These are phyloP conservation scores for Chlamydomonas sphaeroides DNA, from an alignment of 139 green algal genomes.

Conservation along the genomic window DNA sequence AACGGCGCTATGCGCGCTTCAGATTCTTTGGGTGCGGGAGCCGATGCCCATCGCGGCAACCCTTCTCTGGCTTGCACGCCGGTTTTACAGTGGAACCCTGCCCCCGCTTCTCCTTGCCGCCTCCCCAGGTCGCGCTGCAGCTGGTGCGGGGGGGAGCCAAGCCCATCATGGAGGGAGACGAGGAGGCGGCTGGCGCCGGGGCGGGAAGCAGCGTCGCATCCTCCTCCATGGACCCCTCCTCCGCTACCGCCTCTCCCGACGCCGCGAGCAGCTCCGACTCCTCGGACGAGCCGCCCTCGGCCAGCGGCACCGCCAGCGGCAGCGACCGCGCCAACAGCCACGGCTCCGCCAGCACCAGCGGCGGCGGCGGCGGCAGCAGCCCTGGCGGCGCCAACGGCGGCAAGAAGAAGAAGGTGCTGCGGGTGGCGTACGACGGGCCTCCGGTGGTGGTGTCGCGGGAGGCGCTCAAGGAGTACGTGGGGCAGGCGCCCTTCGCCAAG, in stretches of 20 bases:
- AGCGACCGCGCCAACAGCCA: not conserved
- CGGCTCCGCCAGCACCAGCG: slow-evolving; percentile 7
- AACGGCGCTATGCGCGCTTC: no score
- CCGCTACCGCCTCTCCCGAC: not conserved
- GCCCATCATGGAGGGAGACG: not conserved
- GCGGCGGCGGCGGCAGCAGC: no score
- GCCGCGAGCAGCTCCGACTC: no score
- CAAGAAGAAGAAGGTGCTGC: no score
- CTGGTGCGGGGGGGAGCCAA: slow-evolving; percentile 25
- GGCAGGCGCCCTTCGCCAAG: slow-evolving; percentile 87
- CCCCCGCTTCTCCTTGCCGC: no score
- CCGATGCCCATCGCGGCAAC: no score
- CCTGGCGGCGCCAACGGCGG: no score
- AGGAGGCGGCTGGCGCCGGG: no score
- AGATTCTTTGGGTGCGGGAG: no score
- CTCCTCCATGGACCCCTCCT: not conserved
- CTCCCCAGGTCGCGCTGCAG: slow-evolving; percentile 8
- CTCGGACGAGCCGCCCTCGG: no score
- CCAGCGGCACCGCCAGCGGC: not conserved
- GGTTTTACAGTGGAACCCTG: no score
- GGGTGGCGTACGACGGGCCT: slow-evolving; percentile 60
- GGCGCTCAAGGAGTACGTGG: slow-evolving; percentile 89
- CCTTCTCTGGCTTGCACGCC: no score
- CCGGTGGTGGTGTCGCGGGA: slow-evolving; percentile 69
- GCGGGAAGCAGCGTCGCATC: not conserved